These are phyloP conservation scores for Colletotrichum liriopes DNA, from an alignment of 2,329 filamentous ascomycete species.

Conservation along the genomic window DNA sequence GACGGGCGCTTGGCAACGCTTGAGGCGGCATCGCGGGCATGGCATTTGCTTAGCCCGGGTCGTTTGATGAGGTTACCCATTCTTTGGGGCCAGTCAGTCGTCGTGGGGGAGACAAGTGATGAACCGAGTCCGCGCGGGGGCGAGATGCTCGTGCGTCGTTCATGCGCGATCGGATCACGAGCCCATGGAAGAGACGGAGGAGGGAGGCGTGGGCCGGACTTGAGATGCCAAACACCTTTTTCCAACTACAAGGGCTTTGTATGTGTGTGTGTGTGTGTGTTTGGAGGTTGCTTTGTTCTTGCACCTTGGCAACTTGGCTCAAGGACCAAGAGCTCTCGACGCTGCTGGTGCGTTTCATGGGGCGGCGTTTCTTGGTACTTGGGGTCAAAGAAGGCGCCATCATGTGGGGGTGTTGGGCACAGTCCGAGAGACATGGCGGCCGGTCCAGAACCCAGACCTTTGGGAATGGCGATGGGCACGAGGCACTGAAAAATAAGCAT, in stretches of 20 bases:
- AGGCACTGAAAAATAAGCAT: background rate
- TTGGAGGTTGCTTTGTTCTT: background rate
- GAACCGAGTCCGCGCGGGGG: slow-evolving; percentile 6
- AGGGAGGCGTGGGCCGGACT: background rate
- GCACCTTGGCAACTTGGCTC: background rate
- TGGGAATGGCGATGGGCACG: background rate
- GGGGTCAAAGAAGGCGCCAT: background rate
- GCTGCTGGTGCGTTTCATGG: background rate
- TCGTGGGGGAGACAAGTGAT: background rate
- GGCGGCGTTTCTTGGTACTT: background rate
- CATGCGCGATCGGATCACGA: background rate
- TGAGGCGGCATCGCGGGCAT: slow-evolving; percentile 5
- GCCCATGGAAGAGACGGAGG: background rate
- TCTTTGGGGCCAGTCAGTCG: background rate
- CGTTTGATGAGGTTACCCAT: background rate
- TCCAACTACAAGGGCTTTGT: background rate
- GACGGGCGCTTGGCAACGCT: background rate
- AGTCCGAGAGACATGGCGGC: background rate
- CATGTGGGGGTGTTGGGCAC: background rate
- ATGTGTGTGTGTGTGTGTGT: background rate
- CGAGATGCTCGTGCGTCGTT: slow-evolving; percentile 2
- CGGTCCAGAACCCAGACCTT: background rate
- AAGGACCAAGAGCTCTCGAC: background rate
- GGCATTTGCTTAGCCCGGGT: background rate
- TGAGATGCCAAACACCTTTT: background rate